Evolutionary conservation across 106 monocot genomes (phyloP), one percentile per base, ranked within the genome.

Genomic region (Platanthera zijinensis): DNA sequence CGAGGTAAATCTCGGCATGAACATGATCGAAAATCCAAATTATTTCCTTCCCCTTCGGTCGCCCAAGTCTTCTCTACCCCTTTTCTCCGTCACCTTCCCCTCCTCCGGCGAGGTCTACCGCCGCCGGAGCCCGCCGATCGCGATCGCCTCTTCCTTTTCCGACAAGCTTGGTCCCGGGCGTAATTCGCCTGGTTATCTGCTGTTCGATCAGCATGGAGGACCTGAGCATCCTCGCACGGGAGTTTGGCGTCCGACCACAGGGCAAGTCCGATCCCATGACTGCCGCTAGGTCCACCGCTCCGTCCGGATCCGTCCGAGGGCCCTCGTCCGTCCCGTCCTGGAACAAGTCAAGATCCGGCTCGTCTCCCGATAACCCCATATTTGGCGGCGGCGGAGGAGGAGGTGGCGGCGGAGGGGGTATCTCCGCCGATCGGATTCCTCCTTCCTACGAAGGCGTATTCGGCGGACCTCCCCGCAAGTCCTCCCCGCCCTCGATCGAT

Each of bases 241-340:
- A 90, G 32, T 83, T 85, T 57, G 87, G 90, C 11, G 54, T 87
- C 64, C 85, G 84, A 10, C 82, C 85, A 7, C 85, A 87, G 78
- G 85, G 87, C 7, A 90, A 87, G 45, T 67, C 83, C 48, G 90
- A 84, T 17, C 90, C 90, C 63, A 90, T 87, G 87, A 59, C 87
- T 17, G 30, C 85, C 47, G 66, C 85, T 17, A 70, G 73, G 39
- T 51, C 75, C 45, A 5, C 67, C 75, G 47, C 48, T 48, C 30
- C 56, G 59, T 22, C 53, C 22, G 73, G 74, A 83, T 79, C 83
- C 77, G 72, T 71, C 47, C 56, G 51, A 19, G 56, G 72, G 3
- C 3, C 67, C 52, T 9, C 73, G 11, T 0, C 71, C 51, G 69
- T 45, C 1, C 71, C 75, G 51, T 46, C 50, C 22, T 72, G 72